Percentiles rank a stretch among this genome's conserved stretches.
Evolutionary conservation across 371 early-diverging fungal species (phyloP).

Genomic region (Umbelopsis sp.): DNA sequence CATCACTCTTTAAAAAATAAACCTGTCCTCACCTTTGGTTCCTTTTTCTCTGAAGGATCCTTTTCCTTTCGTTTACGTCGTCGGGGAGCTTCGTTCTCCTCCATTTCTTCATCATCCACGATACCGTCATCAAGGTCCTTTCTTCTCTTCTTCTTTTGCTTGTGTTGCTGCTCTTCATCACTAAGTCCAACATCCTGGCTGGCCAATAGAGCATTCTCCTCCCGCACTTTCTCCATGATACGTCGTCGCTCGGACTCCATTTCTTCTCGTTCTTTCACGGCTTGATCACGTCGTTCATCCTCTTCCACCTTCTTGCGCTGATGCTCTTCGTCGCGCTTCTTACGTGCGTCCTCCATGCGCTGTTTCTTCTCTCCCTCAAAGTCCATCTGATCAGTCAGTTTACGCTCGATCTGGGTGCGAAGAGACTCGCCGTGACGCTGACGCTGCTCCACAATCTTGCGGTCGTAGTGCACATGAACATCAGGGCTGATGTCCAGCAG

Average conservation of each 20-base stretch:
- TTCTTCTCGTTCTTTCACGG: constrained; percentile 24
- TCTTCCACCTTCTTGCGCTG: constrained; percentile 29
- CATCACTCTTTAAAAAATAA: not conserved
- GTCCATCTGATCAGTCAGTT: constrained; percentile 61
- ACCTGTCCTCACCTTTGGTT: not conserved
- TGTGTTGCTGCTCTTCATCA: constrained; percentile 34
- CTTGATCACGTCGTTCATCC: constrained; percentile 28
- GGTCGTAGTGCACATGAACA: constrained; percentile 64
- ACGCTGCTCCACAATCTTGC: constrained; percentile 67
- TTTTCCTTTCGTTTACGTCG: constrained; percentile 18
- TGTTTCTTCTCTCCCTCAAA: constrained; percentile 56
- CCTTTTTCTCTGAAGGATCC: constrained; percentile 16
- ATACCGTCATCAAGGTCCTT: constrained; percentile 21
- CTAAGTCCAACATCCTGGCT: constrained; percentile 28
- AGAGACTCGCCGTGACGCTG: constrained; percentile 69
- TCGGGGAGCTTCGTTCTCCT: constrained; percentile 9
- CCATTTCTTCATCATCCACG: constrained; percentile 25
- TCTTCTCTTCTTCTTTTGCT: constrained; percentile 29
- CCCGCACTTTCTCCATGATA: constrained; percentile 35
- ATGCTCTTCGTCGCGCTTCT: constrained; percentile 46
- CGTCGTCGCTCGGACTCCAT: constrained; percentile 23
- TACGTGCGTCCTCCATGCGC: constrained; percentile 49
- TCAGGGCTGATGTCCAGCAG: constrained; percentile 49
- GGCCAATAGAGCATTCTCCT: constrained; percentile 35
- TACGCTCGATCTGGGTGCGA: constrained; percentile 56